Percentiles rank a stretch among this genome's conserved stretches.
Conservation (phyloP, 1,284 basidiomycete species). For the Ustilago sp. region DNA sequence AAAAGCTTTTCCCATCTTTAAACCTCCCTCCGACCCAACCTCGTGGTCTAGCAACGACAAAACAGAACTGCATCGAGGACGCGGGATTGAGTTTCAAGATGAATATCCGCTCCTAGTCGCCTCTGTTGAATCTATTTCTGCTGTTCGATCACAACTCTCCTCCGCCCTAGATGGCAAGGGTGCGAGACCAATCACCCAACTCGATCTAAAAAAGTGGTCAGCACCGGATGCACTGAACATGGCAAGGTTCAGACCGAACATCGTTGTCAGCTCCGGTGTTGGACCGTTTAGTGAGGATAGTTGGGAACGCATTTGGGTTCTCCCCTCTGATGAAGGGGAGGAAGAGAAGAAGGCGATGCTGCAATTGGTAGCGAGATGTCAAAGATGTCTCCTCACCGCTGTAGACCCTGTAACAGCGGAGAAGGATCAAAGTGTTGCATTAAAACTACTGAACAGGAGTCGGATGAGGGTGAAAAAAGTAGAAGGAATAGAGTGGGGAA, state of each 20-base stretch:
- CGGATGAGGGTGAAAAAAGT: constrained; percentile 49
- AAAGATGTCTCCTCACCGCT: constrained; percentile 56
- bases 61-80: constrained; percentile 28
- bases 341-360: constrained; percentile 20
- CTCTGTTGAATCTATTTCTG: constrained; percentile 41
- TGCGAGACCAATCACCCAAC: constrained; percentile 19
- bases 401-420: constrained; percentile 56
- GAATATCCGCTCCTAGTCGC: constrained; percentile 60
- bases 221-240: constrained; percentile 26
- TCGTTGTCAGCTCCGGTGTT: constrained; percentile 26
- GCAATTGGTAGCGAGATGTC: constrained; percentile 56
- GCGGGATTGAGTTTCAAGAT: constrained; percentile 59
- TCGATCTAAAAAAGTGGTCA: constrained; percentile 23
- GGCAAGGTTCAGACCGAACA: constrained; percentile 54
- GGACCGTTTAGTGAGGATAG: constrained; percentile 50
- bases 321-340: constrained; percentile 1
- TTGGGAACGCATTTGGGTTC: constrained; percentile 55
- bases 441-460: constrained; percentile 45
- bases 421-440: constrained; percentile 50
- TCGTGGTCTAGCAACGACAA: constrained; percentile 6
- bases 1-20: constrained; percentile 56
- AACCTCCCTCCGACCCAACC: constrained; percentile 32
- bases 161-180: constrained; percentile 27
- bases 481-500: constrained; percentile 14
- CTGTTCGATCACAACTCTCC: constrained; percentile 33